A percentile compares a stretch with the other conserved stretches of the same genome.
These are phyloP conservation scores for Silene uniflora DNA, from an alignment of 148 eudicot species.

Conservation along the genomic window DNA sequence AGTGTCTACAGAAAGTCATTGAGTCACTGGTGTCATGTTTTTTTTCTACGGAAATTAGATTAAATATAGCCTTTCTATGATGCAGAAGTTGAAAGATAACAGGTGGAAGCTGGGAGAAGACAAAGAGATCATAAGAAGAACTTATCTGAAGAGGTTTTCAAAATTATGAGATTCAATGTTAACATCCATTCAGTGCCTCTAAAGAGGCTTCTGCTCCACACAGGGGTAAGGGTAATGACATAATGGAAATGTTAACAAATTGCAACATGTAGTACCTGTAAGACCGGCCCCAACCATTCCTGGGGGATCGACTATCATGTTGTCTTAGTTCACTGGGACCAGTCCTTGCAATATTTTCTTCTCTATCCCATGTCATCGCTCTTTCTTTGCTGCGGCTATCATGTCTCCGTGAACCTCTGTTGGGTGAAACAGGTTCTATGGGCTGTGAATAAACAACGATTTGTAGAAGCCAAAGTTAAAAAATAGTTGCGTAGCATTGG, in stretches of 20 bases:
- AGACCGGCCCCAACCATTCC: constrained; percentile 31
- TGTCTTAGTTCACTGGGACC: constrained; percentile 44
- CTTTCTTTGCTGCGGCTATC: constrained; percentile 32
- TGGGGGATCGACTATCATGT: constrained; percentile 35
- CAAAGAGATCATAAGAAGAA: too few species aligned
- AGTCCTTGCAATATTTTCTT: constrained; percentile 32
- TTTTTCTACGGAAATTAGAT: neutral
- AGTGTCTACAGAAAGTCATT: neutral
- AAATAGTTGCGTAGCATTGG: neutral
- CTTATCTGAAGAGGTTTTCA: neutral
- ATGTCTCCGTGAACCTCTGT: constrained; percentile 27
- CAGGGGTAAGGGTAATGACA: neutral
- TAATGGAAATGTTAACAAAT: neutral
- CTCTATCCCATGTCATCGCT: constrained; percentile 27
- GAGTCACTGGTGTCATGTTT: too few species aligned
- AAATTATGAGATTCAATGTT: neutral
- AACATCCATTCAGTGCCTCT: neutral
- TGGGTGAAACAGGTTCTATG: constrained; percentile 30
- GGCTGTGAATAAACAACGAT: constrained; percentile 23
- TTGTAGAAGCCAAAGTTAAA: neutral
- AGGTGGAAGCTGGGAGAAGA: neutral
- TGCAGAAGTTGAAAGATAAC: neutral
- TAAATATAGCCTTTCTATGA: neutral
- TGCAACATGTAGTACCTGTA: constrained; percentile 25
- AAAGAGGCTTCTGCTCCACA: neutral